Evolutionary conservation across 495 filamentous ascomycete species (phyloP), one percentile per base, ranked within the genome.

Genomic region (Penicillium goetzii): DNA sequence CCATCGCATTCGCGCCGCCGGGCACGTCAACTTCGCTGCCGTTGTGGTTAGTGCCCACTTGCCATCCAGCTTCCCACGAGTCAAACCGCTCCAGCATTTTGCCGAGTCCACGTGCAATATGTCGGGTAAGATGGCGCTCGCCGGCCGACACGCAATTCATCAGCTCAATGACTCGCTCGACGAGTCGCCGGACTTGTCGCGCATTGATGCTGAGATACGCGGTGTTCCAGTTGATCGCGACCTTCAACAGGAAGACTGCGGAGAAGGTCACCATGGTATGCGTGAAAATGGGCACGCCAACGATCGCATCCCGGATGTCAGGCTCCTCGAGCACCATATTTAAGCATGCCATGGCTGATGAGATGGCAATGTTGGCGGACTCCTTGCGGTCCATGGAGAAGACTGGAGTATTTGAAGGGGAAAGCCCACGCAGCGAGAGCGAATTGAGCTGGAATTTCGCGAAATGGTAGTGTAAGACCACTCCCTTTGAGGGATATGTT

Each of bases 241-340:
- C 81, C 62, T 86, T 86, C 50, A 86, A 76, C 12, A 85, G 76
- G 65, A 85, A 85, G 4, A 83, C 80, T 0, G 85, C 84, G 15
- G 82, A 83, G 63, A 84, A 88, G 12, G 84, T 81, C 45, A 87
- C 83, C 85, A 87, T 87, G n/a, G 85, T 86, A 59, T 87, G 82
- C 2, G 83, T 85, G 63, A 84, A 82, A 17, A 86, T 85, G 9
- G 82, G 80, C 47, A 84, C 86, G 0, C 83, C 80, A 30, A 87
- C 84, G 67, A 87, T 88, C 28, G 85, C 85, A 57, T 81, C 75
- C 8, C 83, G 82, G 21, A 88, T 82, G 53, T 86, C 83, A 4
- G 77, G 79, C 56, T 85, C 85, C 26, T 85, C 80, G 1, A 87
- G 70, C 5, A 86, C 80, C 65, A 86, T 78, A 19, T 81, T 81